phyloP scores from a whole-genome alignment of 2,329 filamentous ascomycete species.

The Pestalotiopsis sp. region DNA sequence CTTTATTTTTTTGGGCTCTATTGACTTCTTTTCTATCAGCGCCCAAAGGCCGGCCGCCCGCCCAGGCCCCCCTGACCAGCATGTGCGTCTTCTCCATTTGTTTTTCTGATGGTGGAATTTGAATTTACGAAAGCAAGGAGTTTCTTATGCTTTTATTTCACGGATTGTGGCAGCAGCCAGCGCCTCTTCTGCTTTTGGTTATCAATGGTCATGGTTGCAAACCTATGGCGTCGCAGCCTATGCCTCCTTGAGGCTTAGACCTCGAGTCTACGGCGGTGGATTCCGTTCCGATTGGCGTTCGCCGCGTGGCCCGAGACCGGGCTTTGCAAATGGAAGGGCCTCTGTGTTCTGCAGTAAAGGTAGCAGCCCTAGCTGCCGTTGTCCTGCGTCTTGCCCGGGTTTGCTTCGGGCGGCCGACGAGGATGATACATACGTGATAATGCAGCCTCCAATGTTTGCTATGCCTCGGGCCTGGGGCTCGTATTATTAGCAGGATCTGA shows the following conservation, averaged over 20 bases:
- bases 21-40: background rate
- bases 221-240: background rate
- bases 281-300: slow-evolving; percentile 1
- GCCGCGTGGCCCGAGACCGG: background rate
- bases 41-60: background rate
- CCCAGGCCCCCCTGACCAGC: background rate
- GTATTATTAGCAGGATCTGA: background rate
- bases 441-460: background rate
- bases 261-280: background rate
- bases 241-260: background rate
- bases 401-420: background rate
- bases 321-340: background rate
- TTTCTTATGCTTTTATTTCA: background rate
- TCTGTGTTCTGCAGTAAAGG: background rate
- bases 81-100: background rate
- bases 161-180: background rate
- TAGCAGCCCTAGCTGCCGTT: background rate
- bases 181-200: background rate
- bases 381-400: background rate
- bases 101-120: background rate
- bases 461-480: background rate
- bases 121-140: background rate
- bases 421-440: no score
- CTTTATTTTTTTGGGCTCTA: background rate
- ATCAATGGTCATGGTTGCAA: background rate